These are phyloP conservation scores for Glycine soja DNA, from an alignment of 306 rosid genomes.

Conservation along the genomic window DNA sequence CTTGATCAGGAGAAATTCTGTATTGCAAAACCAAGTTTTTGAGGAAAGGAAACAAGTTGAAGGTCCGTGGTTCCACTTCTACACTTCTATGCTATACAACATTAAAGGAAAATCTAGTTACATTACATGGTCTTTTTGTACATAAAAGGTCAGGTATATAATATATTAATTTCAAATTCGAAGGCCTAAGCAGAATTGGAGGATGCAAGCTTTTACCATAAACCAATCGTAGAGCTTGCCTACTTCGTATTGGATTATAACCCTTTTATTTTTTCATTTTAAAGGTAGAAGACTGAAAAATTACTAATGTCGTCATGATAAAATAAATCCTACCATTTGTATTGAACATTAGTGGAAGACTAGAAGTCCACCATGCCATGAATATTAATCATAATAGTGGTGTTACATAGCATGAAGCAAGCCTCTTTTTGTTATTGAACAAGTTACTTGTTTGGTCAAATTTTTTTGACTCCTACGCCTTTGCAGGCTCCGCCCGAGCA, in stretches of 20 bases:
- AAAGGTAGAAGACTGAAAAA: background rate
- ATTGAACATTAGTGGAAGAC: constrained; percentile 9
- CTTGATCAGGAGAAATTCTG: background rate
- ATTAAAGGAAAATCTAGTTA: background rate
- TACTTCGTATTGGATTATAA: background rate
- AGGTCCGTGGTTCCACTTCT: constrained; percentile 3
- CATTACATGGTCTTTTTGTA: background rate
- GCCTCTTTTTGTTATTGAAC: constrained; percentile 30
- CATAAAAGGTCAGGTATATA: no score
- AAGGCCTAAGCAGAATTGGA: background rate
- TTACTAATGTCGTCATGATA: background rate
- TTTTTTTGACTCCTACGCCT: constrained; percentile 12
- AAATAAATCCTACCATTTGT: background rate
- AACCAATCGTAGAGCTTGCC: no score
- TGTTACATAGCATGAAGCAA: constrained; percentile 14
- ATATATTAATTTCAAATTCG: background rate
- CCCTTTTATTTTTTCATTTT: constrained; percentile 18
- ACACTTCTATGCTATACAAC: constrained; percentile 1
- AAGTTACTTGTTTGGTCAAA: constrained; percentile 15
- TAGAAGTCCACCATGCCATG: constrained; percentile 3
- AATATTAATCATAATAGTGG: constrained; percentile 14
- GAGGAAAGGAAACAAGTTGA: background rate
- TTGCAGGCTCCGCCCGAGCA: background rate
- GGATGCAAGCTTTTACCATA: background rate
- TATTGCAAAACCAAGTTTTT: constrained; percentile 12